Evolutionary conservation across 2,329 filamentous ascomycete genomes (phyloP), one percentile per base, ranked within the genome.

Genomic region (Sporothrix phasma): DNA sequence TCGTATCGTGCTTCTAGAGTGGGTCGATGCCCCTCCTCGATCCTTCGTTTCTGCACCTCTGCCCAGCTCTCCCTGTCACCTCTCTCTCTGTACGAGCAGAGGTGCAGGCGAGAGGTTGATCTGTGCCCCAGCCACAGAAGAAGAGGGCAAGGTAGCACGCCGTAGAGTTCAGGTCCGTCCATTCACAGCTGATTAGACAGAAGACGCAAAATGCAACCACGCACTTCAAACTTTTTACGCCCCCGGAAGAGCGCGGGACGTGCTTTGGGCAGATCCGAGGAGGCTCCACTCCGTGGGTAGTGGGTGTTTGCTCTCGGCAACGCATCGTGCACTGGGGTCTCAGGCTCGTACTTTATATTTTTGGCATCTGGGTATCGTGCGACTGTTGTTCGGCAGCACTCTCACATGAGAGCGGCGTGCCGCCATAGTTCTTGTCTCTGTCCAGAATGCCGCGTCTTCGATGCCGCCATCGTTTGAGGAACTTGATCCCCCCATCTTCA

Each of bases 61-160:
- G 8, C 43, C 22, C 39, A 34, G 41, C 56, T 60, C 8, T 37
- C 51, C 3, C 6, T 34, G 8, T n/a, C 19, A n/a, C 24, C 24
- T 22, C 8, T n/a, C n/a, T n/a, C n/a, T n/a, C n/a, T n/a, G n/a
- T n/a, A n/a, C n/a, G n/a, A n/a, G n/a, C n/a, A n/a, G n/a, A n/a
- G n/a, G n/a, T n/a, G 24, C 2, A 15, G n/a, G 19, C 10, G 43
- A 61, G 46, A 26, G 51, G 51, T 29, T 63, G 51, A 51, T 58
- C 61, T 63, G 51, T 58, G 61, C 51, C 46, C 61, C 51, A 63
- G 22, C 61, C 29, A 39, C 51, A 31, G 34, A 37, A 8, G 31
- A 34, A 34, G 8, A 34, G 31, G 4, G 5, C 31, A 34, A 3
- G 11, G 10, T 13, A 37, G 11, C 34, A 8, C 3, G 11, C 6